Evolutionary conservation across 2,329 filamentous ascomycete genomes (phyloP), one percentile per base, ranked within the genome.

Genomic region (Penicillium sp.): DNA sequence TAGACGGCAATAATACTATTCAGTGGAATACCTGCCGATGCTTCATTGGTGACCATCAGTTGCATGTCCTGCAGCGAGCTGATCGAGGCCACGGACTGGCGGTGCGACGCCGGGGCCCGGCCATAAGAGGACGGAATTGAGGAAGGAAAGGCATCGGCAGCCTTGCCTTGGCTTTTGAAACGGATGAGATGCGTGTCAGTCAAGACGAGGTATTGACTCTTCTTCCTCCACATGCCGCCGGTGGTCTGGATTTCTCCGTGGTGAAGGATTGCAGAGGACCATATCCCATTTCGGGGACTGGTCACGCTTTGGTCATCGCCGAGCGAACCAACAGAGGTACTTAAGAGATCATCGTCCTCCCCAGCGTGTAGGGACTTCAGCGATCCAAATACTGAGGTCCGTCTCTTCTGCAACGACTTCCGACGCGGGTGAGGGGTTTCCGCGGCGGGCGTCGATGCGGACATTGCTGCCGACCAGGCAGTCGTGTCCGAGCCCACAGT

Each of bases 171-270:
- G 54, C 70, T 83, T 62, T 86, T 84, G 69, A 83, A 86, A 9
- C 83, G 75, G 39, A 86, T 66, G 39, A 87, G 65, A 60, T 86
- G 80, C 4, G 75, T 78, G 49, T 86, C 83, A 5, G 82, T 87
- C 49, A 87, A 68, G 10, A 86, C 83, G 39, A 87, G 68, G 54
- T 84, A 87, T 59, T 86, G 82, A 63, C 77, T 83, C 67, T 82
- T 84, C 67, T 84, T 85, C 59, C 82, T 73, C 64, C 86, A 84
- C 73, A 86, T 79, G 44, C 79, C 78, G 40, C 78, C 81, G 33
- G 79, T 80, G 9, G 80, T 85, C 63, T 86, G 82, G 11, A 86
- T 79, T 57, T 85, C 83, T 25, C 83, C 83, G 65, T 85, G 78
- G 47, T 82, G 75, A 25, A 85, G 63, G 14, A 86, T 79, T 19